Evolutionary conservation across 208 protist species (phyloP), one percentile per base, ranked within the genome.

Genomic region (Crithidia acanthocephali): DNA sequence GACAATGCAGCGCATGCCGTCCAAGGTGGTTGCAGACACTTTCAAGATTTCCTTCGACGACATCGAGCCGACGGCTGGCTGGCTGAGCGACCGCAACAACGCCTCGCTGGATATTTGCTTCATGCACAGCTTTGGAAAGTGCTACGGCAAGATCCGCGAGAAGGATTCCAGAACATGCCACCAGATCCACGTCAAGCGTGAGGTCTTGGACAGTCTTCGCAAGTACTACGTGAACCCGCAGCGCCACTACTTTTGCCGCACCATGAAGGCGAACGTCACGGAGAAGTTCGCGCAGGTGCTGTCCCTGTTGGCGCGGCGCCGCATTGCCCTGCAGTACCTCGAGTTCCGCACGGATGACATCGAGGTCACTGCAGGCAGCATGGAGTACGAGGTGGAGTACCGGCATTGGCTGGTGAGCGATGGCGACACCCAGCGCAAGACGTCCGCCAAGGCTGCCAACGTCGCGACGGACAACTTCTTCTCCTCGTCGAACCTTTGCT

Each of bases 121-220:
- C 61, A 88, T 88, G 83, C 83, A 88, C 76, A 88, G 83, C 67
- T 88, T 88, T 37, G 79, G 79, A 25, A 88, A 88, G 45, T 88
- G 83, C 52, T 78, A 74, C 47, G 83, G 83, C 44, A 84, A 83
- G 52, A 66, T 73, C n/a, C 72, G 64, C 53, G 72, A 84, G 42
- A 81, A 79, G 35, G 72, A 88, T 56, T 70, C 83, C 3, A 40
- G 72, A 15, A 88, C 83, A 15, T 88, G 83, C 62, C 83, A 88
- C 52, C 83, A 88, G 48, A 83, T 88, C 33, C 83, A 88, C 57
- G 66, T 88, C 15, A 82, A 79, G 55, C 75, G 68, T 10, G 60
- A 68, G 27, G 68, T 81, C 10, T 68, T 88, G 15, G 62, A 83
- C 44, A 71, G 68, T 51, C 63, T 88, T 2, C 79, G 83, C n/a